Conservation (phyloP, 2,329 filamentous ascomycete genomes). For the Colletotrichum aenigma region DNA sequence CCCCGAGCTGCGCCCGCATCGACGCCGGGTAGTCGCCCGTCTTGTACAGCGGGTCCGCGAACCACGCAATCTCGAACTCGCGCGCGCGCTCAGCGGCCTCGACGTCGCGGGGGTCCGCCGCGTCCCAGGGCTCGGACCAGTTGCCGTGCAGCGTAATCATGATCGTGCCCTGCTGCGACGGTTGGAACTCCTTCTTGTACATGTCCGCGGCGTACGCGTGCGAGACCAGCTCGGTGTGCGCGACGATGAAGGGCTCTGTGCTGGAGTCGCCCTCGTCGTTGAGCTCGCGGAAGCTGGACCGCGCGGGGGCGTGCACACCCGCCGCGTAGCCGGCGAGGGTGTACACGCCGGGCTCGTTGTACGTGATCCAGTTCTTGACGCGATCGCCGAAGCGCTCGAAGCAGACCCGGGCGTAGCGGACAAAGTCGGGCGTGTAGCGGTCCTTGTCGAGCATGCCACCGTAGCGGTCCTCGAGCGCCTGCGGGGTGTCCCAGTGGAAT, state of each 20-base stretch:
- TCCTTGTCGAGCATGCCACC: constrained; percentile 65
- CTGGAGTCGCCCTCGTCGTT: constrained; percentile 34
- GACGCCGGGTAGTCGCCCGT: constrained; percentile 41
- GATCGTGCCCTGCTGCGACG: constrained; percentile 37
- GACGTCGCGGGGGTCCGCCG: constrained; percentile 34
- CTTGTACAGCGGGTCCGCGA: constrained; percentile 41
- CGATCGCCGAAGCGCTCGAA: constrained; percentile 61
- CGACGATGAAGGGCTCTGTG: constrained; percentile 41
- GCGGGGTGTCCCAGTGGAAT: constrained; percentile 70
- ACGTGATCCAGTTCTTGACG: constrained; percentile 64
- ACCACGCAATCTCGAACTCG: constrained; percentile 48
- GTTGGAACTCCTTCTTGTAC: constrained; percentile 43
- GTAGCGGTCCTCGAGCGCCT: constrained; percentile 62
- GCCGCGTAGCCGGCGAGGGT: constrained; percentile 36
- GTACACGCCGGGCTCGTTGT: constrained; percentile 37
- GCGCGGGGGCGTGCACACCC: constrained; percentile 35
- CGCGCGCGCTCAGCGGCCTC: constrained; percentile 41
- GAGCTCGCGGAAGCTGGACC: constrained; percentile 32
- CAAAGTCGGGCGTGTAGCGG: constrained; percentile 64
- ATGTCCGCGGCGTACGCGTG: constrained; percentile 40
- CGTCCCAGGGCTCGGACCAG: constrained; percentile 45
- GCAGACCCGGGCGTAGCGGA: constrained; percentile 61
- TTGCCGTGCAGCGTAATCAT: constrained; percentile 47
- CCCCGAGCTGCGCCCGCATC: constrained; percentile 42
- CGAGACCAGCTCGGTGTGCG: constrained; percentile 41